Percentiles rank a stretch among this genome's conserved stretches.
phyloP scores from a whole-genome alignment of 352 stramenopile genomes.

The Phytophthora palmivora region DNA sequence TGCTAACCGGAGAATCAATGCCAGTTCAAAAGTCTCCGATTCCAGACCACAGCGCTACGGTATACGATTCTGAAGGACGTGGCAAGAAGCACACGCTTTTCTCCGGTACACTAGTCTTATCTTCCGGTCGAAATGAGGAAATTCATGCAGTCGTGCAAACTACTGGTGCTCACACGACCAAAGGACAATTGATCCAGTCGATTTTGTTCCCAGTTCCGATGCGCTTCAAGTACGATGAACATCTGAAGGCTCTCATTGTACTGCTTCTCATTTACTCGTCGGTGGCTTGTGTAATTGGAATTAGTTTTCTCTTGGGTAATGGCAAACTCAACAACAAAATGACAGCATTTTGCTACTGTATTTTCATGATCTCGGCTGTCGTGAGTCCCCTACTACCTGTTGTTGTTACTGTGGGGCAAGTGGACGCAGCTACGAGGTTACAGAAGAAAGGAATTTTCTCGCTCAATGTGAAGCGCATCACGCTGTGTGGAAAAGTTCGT shows the following conservation, averaged over 20 bases:
- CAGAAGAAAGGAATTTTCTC: slow-evolving; percentile 63
- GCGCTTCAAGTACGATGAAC: slow-evolving; percentile 89
- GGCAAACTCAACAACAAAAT: slow-evolving; percentile 63
- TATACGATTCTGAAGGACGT: slow-evolving; percentile 48
- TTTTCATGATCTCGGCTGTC: slow-evolving; percentile 65
- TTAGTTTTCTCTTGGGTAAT: slow-evolving; percentile 55
- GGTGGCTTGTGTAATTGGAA: slow-evolving; percentile 53
- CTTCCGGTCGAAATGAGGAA: slow-evolving; percentile 47
- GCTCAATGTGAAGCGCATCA: slow-evolving; percentile 72
- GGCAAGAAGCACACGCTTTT: slow-evolving; percentile 80
- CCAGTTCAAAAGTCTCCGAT: slow-evolving; percentile 77
- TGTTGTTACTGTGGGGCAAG: slow-evolving; percentile 80
- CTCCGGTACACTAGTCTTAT: slow-evolving; percentile 68
- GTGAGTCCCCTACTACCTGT: slow-evolving; percentile 80
- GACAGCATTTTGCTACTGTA: slow-evolving; percentile 59
- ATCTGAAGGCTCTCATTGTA: slow-evolving; percentile 71
- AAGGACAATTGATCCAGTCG: slow-evolving; percentile 77
- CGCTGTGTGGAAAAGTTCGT: slow-evolving; percentile 84
- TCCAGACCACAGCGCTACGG: slow-evolving; percentile 36
- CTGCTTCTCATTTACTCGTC: slow-evolving; percentile 69
- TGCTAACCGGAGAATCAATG: slow-evolving; percentile 71
- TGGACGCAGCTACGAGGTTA: slow-evolving; percentile 72
- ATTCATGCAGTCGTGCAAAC: slow-evolving; percentile 69
- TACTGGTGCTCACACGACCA: slow-evolving; percentile 75
- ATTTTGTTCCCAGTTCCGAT: slow-evolving; percentile 82